Conservation (phyloP, 2,329 filamentous ascomycete genomes). For the Zasmidium citrigriseum region DNA sequence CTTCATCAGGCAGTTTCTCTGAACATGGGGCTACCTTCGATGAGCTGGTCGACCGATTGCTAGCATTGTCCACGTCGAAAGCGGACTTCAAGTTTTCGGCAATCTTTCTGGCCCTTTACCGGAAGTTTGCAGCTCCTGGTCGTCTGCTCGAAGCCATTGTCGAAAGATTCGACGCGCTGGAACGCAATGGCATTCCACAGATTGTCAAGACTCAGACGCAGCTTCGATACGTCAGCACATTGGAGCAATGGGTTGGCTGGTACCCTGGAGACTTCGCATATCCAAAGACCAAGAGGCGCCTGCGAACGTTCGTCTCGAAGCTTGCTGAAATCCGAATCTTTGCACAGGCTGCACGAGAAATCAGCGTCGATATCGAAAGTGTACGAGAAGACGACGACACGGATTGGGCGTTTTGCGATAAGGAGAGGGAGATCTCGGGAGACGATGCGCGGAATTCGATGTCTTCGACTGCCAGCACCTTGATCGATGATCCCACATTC, state of each 20-base stretch:
- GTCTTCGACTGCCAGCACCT: constrained; percentile 34
- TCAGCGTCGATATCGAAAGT: constrained; percentile 73
- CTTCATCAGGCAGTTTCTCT: constrained; percentile 33
- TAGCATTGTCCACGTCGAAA: constrained; percentile 78
- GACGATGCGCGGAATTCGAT: constrained; percentile 39
- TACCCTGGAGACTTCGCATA: constrained; percentile 95
- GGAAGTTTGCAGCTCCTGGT: constrained; percentile 84
- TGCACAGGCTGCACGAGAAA: constrained; percentile 80
- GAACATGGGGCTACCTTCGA: constrained; percentile 60
- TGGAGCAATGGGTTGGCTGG: constrained; percentile 84
- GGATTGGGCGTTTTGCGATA: constrained; percentile 85
- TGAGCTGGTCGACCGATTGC: constrained; percentile 74
- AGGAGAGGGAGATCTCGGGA: constrained; percentile 49
- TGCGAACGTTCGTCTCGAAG: constrained; percentile 73
- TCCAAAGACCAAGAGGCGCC: constrained; percentile 67
- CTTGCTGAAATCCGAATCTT: constrained; percentile 80
- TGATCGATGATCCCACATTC: constrained; percentile 37
- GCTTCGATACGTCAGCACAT: constrained; percentile 76
- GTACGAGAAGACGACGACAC: constrained; percentile 87
- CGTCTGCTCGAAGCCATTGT: constrained; percentile 78
- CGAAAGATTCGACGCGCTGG: constrained; percentile 70
- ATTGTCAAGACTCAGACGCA: constrained; percentile 79
- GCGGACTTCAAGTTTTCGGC: constrained; percentile 86
- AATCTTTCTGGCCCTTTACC: constrained; percentile 89
- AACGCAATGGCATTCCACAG: constrained; percentile 66